Percentiles rank a stretch among this genome's conserved stretches.
phyloP scores from a whole-genome alignment of 2,329 filamentous ascomycete species.

The Colletotrichum karsti region DNA sequence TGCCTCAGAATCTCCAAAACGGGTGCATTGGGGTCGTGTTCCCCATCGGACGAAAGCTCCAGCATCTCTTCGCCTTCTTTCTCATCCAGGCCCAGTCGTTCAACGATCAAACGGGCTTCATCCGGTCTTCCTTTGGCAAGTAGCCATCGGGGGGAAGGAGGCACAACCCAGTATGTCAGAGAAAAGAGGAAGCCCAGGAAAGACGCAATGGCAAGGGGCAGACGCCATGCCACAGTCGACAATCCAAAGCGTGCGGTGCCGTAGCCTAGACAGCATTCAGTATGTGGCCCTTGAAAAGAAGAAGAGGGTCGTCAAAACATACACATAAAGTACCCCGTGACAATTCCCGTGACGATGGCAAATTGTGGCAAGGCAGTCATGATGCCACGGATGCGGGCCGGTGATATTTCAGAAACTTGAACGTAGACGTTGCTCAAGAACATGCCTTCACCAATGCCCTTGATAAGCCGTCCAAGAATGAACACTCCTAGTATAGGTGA shows the following conservation, averaged over 20 bases:
- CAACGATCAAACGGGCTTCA: conserved; percentile 50
- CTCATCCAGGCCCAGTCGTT: conserved; percentile 52
- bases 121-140: conserved; percentile 49
- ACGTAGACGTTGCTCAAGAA: conserved; percentile 60
- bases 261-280: conserved; percentile 44
- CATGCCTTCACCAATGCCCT: conserved; percentile 66
- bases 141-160: conserved; percentile 66
- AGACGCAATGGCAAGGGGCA: conserved; percentile 56
- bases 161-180: conserved; percentile 42
- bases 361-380: conserved; percentile 63
- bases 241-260: conserved; percentile 53
- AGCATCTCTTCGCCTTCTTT: conserved; percentile 50
- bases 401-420: conserved; percentile 69
- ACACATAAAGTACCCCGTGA: conserved; percentile 66
- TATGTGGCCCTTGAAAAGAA: neutral
- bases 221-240: conserved; percentile 62
- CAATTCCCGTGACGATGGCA: conserved; percentile 58
- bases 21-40: conserved; percentile 36
- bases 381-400: conserved; percentile 56
- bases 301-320: neutral
- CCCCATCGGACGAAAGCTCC: conserved; percentile 16
- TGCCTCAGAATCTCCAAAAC: conserved; percentile 38
- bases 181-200: conserved; percentile 42
- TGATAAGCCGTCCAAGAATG: conserved; percentile 62
- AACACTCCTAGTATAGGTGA: conserved; percentile 55